Evolutionary conservation across 169 alveolate species (phyloP).

Genomic region (Plasmodium falciparum): DNA sequence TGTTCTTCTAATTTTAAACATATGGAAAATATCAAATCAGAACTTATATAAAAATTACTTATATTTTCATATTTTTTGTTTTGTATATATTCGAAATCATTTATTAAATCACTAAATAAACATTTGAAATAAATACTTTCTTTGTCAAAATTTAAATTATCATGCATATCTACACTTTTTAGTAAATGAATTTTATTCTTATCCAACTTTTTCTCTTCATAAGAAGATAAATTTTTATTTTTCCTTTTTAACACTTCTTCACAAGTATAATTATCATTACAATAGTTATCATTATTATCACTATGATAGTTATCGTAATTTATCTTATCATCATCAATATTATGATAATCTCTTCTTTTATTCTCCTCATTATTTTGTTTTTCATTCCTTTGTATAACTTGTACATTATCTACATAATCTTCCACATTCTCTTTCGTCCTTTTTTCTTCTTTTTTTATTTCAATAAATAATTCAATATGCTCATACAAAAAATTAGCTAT

Average conservation of each 20-base stretch:
- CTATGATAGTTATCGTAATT: background rate
- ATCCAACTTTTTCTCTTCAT: background rate
- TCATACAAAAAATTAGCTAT: slow-evolving; percentile 48
- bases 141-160: slow-evolving; percentile 43
- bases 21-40: slow-evolving; percentile 60
- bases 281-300: background rate
- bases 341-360: too few species aligned
- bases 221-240: background rate
- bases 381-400: background rate
- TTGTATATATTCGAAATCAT: slow-evolving; percentile 36
- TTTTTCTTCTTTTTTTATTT: slow-evolving; percentile 24
- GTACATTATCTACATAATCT: slow-evolving; percentile 2
- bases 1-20: slow-evolving; percentile 50
- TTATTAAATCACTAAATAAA: slow-evolving; percentile 57
- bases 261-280: background rate
- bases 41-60: slow-evolving; percentile 53
- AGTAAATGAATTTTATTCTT: slow-evolving; percentile 44
- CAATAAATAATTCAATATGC: slow-evolving; percentile 34
- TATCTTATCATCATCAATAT: background rate
- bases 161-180: slow-evolving; percentile 31
- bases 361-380: background rate
- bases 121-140: slow-evolving; percentile 50
- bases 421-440: background rate
- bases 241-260: background rate
- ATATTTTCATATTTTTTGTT: slow-evolving; percentile 50